These are phyloP conservation scores for Phaseolus coccineus DNA, from an alignment of 331 rosid genomes.

Conservation along the genomic window DNA sequence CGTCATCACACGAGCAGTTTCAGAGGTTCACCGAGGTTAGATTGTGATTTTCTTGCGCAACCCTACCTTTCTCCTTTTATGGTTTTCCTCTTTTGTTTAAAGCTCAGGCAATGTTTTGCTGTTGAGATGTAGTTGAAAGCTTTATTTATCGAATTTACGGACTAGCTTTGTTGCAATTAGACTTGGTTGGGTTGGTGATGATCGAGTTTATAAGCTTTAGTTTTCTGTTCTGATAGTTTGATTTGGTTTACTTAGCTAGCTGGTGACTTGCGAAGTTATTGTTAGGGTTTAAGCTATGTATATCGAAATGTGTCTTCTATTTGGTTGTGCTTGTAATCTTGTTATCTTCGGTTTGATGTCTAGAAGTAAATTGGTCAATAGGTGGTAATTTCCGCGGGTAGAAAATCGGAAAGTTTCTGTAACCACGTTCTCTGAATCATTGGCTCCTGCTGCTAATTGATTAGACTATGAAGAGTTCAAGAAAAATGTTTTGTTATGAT, in stretches of 20 bases:
- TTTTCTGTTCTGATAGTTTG: conserved; percentile 19
- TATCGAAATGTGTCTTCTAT: conserved; percentile 28
- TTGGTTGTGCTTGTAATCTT: not conserved
- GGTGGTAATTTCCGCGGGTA: not conserved
- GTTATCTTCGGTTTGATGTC: not conserved
- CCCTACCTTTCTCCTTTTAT: conserved; percentile 41
- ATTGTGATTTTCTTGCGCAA: conserved; percentile 27
- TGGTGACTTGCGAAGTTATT: conserved; percentile 20
- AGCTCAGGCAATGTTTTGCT: not conserved
- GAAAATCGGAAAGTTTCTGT: conserved; percentile 13
- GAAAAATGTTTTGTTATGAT: conserved; percentile 13
- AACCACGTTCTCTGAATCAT: conserved; percentile 10
- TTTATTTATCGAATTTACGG: conserved; percentile 31
- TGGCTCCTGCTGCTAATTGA: not conserved
- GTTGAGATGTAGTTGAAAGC: conserved; percentile 34
- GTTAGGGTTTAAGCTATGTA: conserved; percentile 18
- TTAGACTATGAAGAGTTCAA: conserved; percentile 18
- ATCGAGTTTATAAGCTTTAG: not conserved
- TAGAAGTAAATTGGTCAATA: conserved; percentile 4
- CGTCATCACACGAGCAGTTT: conserved; percentile 50
- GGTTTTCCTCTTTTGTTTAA: not conserved
- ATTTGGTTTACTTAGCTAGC: conserved; percentile 32
- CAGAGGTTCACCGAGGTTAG: conserved; percentile 79
- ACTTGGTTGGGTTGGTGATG: conserved; percentile 1
- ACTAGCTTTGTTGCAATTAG: conserved; percentile 11